Conservation (phyloP, 306 rosid species). For the Arachis hypogaea region DNA sequence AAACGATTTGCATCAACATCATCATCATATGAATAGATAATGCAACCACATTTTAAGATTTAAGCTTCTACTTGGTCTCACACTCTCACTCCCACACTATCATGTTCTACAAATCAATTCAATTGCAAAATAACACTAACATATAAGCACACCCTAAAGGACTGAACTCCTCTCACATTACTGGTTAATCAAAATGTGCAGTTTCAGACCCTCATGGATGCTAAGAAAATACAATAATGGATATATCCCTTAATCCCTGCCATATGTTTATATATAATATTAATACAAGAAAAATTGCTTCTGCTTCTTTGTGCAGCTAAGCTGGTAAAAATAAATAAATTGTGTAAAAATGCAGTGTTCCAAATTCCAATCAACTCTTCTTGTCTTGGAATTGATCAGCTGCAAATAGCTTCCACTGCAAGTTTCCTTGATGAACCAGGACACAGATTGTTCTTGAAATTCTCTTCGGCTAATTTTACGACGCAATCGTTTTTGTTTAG, state of each 20-base stretch:
- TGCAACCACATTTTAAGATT: too few relatives aligned
- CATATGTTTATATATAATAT: slow-evolving; percentile 27
- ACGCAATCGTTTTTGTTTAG: slow-evolving; percentile 65
- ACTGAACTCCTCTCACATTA: not conserved
- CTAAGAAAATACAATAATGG: slow-evolving; percentile 28
- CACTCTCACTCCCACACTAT: too few relatives aligned
- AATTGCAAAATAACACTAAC: too few relatives aligned
- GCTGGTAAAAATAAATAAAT: slow-evolving; percentile 24
- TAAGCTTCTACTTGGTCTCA: too few relatives aligned
- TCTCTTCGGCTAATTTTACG: slow-evolving; percentile 58
- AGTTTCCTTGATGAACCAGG: slow-evolving; percentile 60
- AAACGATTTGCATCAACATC: too few relatives aligned
- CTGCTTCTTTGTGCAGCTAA: slow-evolving; percentile 32
- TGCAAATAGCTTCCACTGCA: slow-evolving; percentile 80
- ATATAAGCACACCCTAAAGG: too few relatives aligned
- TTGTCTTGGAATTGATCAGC: slow-evolving; percentile 40
- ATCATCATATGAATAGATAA: too few relatives aligned
- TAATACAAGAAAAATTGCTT: slow-evolving; percentile 32
- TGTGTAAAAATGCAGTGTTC: slow-evolving; percentile 24
- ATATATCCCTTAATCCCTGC: not conserved
- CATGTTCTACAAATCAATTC: too few relatives aligned
- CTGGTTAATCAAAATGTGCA: not conserved
- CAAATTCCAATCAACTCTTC: slow-evolving; percentile 27
- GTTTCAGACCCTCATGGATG: not conserved
- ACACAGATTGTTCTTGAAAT: slow-evolving; percentile 57